Evolutionary conservation across 1,284 basidiomycete genomes (phyloP), one percentile per base, ranked within the genome.

Genomic region (Termitomyces sp.): DNA sequence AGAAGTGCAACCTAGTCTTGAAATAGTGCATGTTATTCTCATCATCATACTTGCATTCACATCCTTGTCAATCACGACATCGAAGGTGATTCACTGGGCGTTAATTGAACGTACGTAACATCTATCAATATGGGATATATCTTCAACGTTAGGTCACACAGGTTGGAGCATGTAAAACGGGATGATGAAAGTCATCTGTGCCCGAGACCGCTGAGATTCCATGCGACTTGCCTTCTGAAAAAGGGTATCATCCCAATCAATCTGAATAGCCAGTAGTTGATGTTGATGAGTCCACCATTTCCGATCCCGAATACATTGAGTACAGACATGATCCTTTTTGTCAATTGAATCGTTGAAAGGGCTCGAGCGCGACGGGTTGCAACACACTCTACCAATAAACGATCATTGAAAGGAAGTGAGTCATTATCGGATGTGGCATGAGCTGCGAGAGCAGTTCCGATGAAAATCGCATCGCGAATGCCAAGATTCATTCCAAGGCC

Each of bases 401-500:
- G 49, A 47, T 58, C 57, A 11, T 48, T 51, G 28, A 46, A 43
- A 24, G n/a, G 21, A 30, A 57, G 40, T 16, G 56, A 51, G 11
- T 53, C 37, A 39, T 48, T 30, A 18, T 28, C 14, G n/a, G 54
- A 57, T 9, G 53, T 53, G n/a, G 55, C 52, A 34, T 62, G 58
- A 8, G 50, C 43, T 21, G 56, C 53, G n/a, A 66, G 52, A 19
- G 50, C 58, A 31, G 60, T 18, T 16, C 66, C 72, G 1, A 73
- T 61, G 34, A 62, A 62, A 19, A 73, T 63, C 1, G 72, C 72
- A 54, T 76, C 75, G 21, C 73, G 68, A n/a, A 76, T 64, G 7
- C 72, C 72, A 9, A 75, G 67, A 43, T 74, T 75, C 72, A 76
- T 74, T 5, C 75, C 75, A 50, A 74, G 73, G 0, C 73, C 75